Evolutionary conservation across 2,329 filamentous ascomycete genomes (phyloP).

Genomic region (Helotiales sp.): DNA sequence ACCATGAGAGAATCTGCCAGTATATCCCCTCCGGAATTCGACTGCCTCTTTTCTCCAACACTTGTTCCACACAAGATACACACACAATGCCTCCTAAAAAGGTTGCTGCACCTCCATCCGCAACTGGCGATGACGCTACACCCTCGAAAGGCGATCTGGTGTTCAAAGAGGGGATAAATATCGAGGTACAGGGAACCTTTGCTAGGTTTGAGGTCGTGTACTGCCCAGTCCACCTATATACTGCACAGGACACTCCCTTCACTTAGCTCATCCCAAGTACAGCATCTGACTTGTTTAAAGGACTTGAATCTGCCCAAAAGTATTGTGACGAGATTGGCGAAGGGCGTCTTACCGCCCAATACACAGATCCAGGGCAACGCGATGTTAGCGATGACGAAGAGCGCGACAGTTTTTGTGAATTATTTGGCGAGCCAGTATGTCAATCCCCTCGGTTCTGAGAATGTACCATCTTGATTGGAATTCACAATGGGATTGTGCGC

Average conservation of each 20-base stretch:
- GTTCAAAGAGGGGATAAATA: slow-evolving; percentile 36
- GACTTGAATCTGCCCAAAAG: slow-evolving; percentile 78
- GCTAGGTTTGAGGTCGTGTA: not conserved
- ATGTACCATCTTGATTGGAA: too few species aligned
- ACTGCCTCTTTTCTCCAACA: not conserved
- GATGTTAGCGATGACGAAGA: slow-evolving; percentile 75
- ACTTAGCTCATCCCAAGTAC: not conserved
- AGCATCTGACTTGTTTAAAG: slow-evolving; percentile 38
- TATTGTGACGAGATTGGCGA: slow-evolving; percentile 77
- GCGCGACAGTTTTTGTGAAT: slow-evolving; percentile 81
- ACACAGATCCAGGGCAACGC: slow-evolving; percentile 84
- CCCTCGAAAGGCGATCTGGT: slow-evolving; percentile 30
- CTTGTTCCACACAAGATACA: not conserved
- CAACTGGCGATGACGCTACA: slow-evolving; percentile 44
- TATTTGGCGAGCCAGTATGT: slow-evolving; percentile 74
- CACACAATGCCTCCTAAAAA: slow-evolving; percentile 55
- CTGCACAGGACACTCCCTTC: not conserved
- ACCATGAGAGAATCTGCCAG: not conserved
- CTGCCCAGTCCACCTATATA: not conserved
- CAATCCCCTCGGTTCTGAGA: not conserved
- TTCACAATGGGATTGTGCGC: not conserved
- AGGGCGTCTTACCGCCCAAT: slow-evolving; percentile 76
- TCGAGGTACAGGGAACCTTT: slow-evolving; percentile 48
- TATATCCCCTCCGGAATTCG: not conserved
- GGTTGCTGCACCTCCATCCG: slow-evolving; percentile 50